Evolutionary conservation across 139 green algal species (phyloP).

Genomic region (Astrephomene gubernaculifera): DNA sequence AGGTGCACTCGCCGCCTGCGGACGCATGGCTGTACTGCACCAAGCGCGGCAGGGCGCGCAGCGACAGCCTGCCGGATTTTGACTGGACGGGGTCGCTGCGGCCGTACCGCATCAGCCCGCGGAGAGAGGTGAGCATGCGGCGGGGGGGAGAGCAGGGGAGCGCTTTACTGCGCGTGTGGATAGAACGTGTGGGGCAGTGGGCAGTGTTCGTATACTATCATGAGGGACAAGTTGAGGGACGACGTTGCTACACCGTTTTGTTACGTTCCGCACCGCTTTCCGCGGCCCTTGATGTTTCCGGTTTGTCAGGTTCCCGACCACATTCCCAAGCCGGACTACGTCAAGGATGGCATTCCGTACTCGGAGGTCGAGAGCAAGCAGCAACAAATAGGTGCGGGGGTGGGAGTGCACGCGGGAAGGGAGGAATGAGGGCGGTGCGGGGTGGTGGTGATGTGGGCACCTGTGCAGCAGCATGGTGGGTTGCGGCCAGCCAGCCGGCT

Average conservation of each 20-base stretch:
- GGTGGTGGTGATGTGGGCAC: neutral
- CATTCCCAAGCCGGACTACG: conserved; percentile 83
- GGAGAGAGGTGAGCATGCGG: conserved; percentile 63
- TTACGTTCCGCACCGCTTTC: no score
- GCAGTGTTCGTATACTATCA: no score
- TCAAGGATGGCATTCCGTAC: conserved; percentile 65
- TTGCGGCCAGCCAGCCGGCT: no score
- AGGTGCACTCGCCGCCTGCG: conserved; percentile 71
- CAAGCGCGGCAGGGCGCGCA: conserved; percentile 73
- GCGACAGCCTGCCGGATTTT: conserved; percentile 77
- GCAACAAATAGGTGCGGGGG: conserved; percentile 68
- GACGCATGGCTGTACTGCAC: conserved; percentile 84
- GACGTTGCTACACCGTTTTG: no score
- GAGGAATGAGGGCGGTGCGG: neutral
- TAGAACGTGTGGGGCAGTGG: no score
- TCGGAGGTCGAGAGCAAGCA: conserved; percentile 84
- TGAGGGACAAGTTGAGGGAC: no score
- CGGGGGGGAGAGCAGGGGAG: neutral
- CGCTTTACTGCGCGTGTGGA: no score
- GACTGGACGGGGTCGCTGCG: conserved; percentile 90
- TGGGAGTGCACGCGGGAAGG: neutral
- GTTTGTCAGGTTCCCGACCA: conserved; percentile 75
- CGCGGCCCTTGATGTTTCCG: no score
- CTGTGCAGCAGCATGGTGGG: neutral
- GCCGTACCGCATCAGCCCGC: conserved; percentile 79